Base-by-base conservation (phyloP, 306 rosid species). In the Gynostemma pentaphyllum region DNA sequence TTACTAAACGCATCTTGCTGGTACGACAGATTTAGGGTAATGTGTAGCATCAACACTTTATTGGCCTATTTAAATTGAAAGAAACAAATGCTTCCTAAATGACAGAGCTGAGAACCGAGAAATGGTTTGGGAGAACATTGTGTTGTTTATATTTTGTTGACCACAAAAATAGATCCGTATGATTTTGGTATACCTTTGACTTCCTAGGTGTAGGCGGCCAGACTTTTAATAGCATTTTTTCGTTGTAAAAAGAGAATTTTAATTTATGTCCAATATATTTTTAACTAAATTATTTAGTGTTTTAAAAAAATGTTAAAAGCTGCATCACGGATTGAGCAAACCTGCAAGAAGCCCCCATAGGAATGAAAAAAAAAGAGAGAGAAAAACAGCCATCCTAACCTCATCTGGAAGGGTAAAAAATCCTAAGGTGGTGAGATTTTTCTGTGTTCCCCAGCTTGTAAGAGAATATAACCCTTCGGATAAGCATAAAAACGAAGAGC, bases 261-360 rank as follows among this genome's bases (percentile, higher is more conserved):
- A n/a, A n/a, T n/a, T n/a, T 11, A 49, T 49, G 9, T 22, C n/a
- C 23, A 21, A 6, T 49, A n/a, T 49, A 16, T 49, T n/a, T n/a
- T n/a, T n/a, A n/a, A n/a, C n/a, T n/a, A n/a, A n/a, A n/a, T n/a
- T n/a, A n/a, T n/a, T n/a, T n/a, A n/a, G n/a, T n/a, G 15, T 24
- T 45, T 0, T n/a, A 48, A 47, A 47, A 9, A 47, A 48, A 9
- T 19, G 0, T 21, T 19, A n/a, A 18, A 87, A 78, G 94, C 94
- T 45, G 90, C 90, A 70, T 90, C 94, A 61, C 90, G 94, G 70
- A 90, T 90, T 18, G 97, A 82, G 82, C 79, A 85, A 66, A 90
- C 95, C 95, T 87, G 64, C 77, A 78, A 62, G 45, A 72, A 66
- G 32, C 12, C 56, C n/a, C n/a, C n/a, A n/a, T n/a, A n/a, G n/a